Percentiles rank a stretch among this genome's conserved stretches.
Evolutionary conservation across 1,284 basidiomycete species (phyloP).

Genomic region (Pseudozyma sp.): DNA sequence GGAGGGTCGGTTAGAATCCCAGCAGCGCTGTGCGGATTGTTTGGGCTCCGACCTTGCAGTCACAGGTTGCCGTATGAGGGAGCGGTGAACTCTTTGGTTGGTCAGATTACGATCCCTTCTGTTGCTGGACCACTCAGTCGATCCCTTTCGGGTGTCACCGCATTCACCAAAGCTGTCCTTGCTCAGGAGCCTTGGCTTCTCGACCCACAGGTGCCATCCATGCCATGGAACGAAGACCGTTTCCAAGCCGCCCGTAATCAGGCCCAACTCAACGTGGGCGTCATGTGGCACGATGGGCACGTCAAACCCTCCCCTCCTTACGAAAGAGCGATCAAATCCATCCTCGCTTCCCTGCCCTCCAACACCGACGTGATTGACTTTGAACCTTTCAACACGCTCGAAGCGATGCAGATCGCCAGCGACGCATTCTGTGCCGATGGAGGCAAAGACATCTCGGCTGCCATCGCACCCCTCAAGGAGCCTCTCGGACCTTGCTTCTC

Average conservation of each 20-base stretch:
- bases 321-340: conserved; percentile 65
- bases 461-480: conserved; percentile 59
- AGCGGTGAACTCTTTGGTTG: conserved; percentile 69
- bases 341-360: conserved; percentile 58
- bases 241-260: conserved; percentile 71
- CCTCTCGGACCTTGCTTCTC: conserved; percentile 35
- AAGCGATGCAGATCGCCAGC: conserved; percentile 63
- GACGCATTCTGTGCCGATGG: conserved; percentile 56
- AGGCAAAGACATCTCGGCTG: conserved; percentile 54
- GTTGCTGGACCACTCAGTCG: conserved; percentile 79
- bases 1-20: conserved; percentile 79
- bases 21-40: conserved; percentile 76
- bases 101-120: conserved; percentile 77
- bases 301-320: conserved; percentile 69
- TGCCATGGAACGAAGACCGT: conserved; percentile 77
- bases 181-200: conserved; percentile 76
- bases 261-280: conserved; percentile 57
- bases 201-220: conserved; percentile 76
- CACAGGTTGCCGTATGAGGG: conserved; percentile 79
- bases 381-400: conserved; percentile 42
- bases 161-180: conserved; percentile 76
- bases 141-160: conserved; percentile 75
- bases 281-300: conserved; percentile 70
- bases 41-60: conserved; percentile 78
- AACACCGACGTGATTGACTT: conserved; percentile 55